A percentile compares a stretch with the other conserved stretches of the same genome.
Conservation (phyloP, 495 filamentous ascomycete genomes). For the Letharia lupina region DNA sequence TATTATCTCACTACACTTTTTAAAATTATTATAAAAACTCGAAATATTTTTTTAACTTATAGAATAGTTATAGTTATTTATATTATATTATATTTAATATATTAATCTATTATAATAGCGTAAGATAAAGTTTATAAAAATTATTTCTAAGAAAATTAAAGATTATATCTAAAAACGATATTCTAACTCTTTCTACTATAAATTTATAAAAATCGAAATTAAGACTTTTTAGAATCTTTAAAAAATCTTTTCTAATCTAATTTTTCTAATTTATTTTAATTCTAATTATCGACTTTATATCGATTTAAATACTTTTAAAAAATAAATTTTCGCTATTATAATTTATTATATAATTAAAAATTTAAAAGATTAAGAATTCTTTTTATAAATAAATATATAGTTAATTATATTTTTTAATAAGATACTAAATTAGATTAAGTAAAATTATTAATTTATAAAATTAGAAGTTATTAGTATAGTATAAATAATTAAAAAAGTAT, state of each 20-base stretch:
- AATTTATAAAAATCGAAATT: not conserved
- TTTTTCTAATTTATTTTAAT: slow-evolving; percentile 11
- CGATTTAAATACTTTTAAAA: slow-evolving; percentile 11
- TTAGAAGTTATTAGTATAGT: not conserved
- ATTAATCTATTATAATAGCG: no score
- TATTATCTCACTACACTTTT: no score
- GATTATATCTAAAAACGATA: no score
- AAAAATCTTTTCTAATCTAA: not conserved
- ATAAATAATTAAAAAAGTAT: slow-evolving; percentile 2
- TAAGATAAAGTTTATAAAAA: no score
- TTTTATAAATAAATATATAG: not conserved
- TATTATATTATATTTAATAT: no score
- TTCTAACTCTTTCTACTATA: not conserved
- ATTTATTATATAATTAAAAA: slow-evolving; percentile 7
- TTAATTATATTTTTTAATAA: slow-evolving; percentile 10
- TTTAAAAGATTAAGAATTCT: not conserved
- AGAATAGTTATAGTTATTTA: no score
- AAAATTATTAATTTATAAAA: not conserved
- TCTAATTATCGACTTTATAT: not conserved
- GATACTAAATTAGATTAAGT: not conserved
- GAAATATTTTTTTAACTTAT: no score
- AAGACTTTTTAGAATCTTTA: not conserved
- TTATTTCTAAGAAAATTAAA: not conserved
- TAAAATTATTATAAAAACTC: no score
- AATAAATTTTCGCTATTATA: not conserved